These are phyloP conservation scores for Sinapis alba DNA, from an alignment of 441 rosid species.

Conservation along the genomic window DNA sequence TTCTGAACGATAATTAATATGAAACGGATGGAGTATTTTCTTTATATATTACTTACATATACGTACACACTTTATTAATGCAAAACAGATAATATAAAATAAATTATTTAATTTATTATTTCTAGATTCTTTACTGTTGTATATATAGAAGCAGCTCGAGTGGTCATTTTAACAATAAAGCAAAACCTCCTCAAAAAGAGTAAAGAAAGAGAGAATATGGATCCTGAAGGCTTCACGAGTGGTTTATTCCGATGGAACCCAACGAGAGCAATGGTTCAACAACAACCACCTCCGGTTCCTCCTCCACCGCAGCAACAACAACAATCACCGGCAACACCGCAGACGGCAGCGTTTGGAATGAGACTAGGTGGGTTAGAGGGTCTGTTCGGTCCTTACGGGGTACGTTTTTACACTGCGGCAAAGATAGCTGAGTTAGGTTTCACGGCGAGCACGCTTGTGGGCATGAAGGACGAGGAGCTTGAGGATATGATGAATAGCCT, in stretches of 20 bases:
- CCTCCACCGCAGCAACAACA: conserved; percentile 13
- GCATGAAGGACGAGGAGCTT: conserved; percentile 91
- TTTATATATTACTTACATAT: conserved; percentile 1
- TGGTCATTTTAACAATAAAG: conserved; percentile 34
- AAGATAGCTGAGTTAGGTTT: conserved; percentile 94
- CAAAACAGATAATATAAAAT: conserved; percentile 22
- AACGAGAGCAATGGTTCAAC: conserved; percentile 49
- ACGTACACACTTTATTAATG: conserved; percentile 14
- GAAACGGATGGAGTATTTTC: no score
- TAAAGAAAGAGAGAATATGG: conserved; percentile 45
- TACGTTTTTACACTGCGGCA: conserved; percentile 80
- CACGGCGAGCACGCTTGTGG: conserved; percentile 80
- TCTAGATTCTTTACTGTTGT: conserved; percentile 38
- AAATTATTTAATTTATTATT: conserved; percentile 33
- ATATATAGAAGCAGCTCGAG: conserved; percentile 32
- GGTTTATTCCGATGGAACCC: conserved; percentile 89
- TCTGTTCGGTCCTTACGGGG: conserved; percentile 79
- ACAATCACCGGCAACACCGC: conserved; percentile 38
- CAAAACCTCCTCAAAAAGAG: conserved; percentile 23
- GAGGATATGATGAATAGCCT: conserved; percentile 97
- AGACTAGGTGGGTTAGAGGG: conserved; percentile 82
- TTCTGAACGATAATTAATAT: no score
- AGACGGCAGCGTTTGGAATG: conserved; percentile 50
- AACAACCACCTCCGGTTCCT: conserved; percentile 38
- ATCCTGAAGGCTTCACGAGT: conserved; percentile 82